Base-by-base conservation (phyloP, 352 stramenopile genomes). In the Globisporangium cylindrosporum region DNA sequence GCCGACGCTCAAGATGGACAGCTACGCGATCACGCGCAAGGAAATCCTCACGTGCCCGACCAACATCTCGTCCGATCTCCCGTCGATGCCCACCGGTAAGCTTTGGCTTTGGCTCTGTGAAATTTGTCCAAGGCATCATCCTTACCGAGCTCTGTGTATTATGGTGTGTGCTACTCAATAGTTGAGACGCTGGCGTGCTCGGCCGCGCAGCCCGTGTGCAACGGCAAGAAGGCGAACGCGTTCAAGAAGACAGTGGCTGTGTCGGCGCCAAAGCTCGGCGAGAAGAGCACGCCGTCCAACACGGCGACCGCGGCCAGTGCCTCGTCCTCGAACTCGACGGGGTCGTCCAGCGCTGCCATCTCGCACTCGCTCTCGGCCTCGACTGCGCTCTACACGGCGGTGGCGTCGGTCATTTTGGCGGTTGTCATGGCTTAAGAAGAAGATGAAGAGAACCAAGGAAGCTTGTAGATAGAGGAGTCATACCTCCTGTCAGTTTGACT, bases 151-250 rank as follows among this genome's bases (percentile, higher is more conserved):
- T 48, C 15, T 49, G 18, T 43, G 36, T 14, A 43, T 43, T 43
- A 15, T 15, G 8, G 15, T 6, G 14, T 43, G 43, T 27, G 38
- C 12, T 46, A 46, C n/a, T 7, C 12, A 46, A 20, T 49, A 89
- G 79, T 90, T 34, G 62, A 73, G 2, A 60, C 80, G 51, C 67
- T 89, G 9, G 60, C 73, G 71, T 94, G 86, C 66, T 81, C 79
- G 0, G 63, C 65, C 4, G 49, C 66, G 41, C 82, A 93, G 62
- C 86, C 86, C 0, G 59, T 82, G 15, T 94, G 86, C 73, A 78
- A 82, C 9, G 75, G 80, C 41, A 76, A 70, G 38, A 79, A 81
- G 58, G 80, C 85, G 27, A 95, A 95, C 62, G 38, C 67, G 1
- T 83, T 85, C 69, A 67, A 75, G 36, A 86, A 91, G 61, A 68